phyloP scores from a whole-genome alignment of 2,329 filamentous ascomycete species.

The Trichoderma sp. region DNA sequence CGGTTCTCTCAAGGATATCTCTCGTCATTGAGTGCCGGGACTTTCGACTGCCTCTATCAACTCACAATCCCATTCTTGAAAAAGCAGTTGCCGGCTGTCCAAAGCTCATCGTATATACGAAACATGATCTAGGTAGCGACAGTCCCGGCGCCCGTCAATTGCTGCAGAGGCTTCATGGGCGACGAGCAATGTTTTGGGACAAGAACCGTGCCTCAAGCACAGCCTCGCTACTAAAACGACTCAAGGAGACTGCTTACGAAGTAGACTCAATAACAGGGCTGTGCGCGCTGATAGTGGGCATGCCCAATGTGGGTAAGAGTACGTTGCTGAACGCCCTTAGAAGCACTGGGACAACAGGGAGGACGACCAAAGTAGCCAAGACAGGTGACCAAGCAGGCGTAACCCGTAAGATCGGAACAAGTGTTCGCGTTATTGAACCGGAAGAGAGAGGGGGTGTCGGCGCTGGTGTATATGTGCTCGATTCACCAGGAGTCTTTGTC shows the following conservation, averaged over 20 bases:
- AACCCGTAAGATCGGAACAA: constrained; percentile 78
- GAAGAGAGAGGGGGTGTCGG: constrained; percentile 45
- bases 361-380: constrained; percentile 63
- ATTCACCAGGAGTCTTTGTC: constrained; percentile 93
- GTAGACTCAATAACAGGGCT: constrained; percentile 70
- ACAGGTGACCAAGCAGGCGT: constrained; percentile 88
- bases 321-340: constrained; percentile 88
- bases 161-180: constrained; percentile 36
- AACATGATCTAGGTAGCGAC: constrained; percentile 67
- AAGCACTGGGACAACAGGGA: constrained; percentile 54
- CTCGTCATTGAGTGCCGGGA: constrained; percentile 94
- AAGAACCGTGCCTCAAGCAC: constrained; percentile 37
- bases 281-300: constrained; percentile 84
- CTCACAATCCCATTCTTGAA: constrained; percentile 87
- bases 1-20: constrained; percentile 74
- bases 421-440: constrained; percentile 68
- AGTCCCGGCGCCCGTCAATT: constrained; percentile 29
- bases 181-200: constrained; percentile 45
- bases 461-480: constrained; percentile 76
- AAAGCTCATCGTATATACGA: constrained; percentile 87
- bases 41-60: constrained; percentile 84
- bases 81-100: constrained; percentile 68
- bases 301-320: constrained; percentile 97
- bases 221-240: constrained; percentile 38
- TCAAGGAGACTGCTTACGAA: constrained; percentile 33